A percentile compares a stretch with the other conserved stretches of the same genome.
phyloP scores from a whole-genome alignment of 805 yeast genomes.

The Schizosaccharomyces octosporus region DNA sequence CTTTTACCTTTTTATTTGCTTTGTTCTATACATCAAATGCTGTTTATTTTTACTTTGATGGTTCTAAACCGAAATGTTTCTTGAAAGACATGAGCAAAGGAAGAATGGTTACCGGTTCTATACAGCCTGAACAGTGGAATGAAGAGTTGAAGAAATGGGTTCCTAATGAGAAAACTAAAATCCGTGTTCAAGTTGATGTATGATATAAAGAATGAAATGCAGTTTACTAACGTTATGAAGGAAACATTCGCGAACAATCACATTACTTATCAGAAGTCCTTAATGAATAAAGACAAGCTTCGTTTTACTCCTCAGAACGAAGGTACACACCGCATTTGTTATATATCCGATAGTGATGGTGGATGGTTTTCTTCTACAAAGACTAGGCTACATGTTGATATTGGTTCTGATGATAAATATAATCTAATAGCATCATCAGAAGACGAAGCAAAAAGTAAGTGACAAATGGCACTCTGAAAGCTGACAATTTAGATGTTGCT shows the following conservation, averaged over 20 bases:
- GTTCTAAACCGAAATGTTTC: constrained; percentile 61
- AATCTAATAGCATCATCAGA: constrained; percentile 15
- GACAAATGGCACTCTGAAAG: neutral
- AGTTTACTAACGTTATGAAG: constrained; percentile 9
- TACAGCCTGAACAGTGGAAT: constrained; percentile 26
- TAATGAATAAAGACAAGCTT: constrained; percentile 37
- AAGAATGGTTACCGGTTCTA: constrained; percentile 52
- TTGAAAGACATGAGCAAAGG: constrained; percentile 54
- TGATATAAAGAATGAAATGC: constrained; percentile 5
- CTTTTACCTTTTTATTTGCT: neutral
- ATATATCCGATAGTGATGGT: constrained; percentile 24
- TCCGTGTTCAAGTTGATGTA: constrained; percentile 46
- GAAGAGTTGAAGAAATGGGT: constrained; percentile 25
- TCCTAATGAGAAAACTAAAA: constrained; percentile 26
- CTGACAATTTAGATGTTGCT: constrained; percentile 19
- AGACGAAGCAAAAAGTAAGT: constrained; percentile 11
- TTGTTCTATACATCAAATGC: constrained; percentile 13
- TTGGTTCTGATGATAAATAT: constrained; percentile 30
- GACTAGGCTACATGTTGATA: constrained; percentile 46
- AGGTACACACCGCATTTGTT: constrained; percentile 69
- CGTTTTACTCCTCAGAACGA: constrained; percentile 59
- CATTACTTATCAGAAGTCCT: constrained; percentile 45
- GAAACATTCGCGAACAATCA: constrained; percentile 70
- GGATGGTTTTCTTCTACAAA: constrained; percentile 47
- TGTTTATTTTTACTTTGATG: constrained; percentile 55